Base-by-base conservation (phyloP, 257 asterid genomes). In the Phtheirospermum japonicum region DNA sequence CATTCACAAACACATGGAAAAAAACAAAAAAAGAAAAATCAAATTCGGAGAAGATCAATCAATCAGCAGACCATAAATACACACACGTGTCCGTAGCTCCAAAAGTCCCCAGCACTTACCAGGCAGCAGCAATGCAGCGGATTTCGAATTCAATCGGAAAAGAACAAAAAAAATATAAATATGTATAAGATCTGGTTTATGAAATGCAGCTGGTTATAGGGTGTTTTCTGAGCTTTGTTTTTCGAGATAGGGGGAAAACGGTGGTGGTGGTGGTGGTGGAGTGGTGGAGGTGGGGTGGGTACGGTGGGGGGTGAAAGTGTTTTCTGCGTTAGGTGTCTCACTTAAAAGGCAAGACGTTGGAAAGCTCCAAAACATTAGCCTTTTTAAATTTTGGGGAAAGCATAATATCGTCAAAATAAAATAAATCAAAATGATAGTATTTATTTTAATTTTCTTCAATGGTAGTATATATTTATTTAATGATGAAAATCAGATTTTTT, bases 271-370 rank as follows among this genome's bases (percentile, higher is more conserved):
- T 48, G 77, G 53, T 50, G 57, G 71, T 50, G 74, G 70, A 28
- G 82, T 2, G 73, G 70, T 4, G 76, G 61, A 4, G 71, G 58
- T 31, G 79, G 42, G 17, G 78, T 16, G 75, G 65, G 74, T 67
- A 16, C 40, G 72, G n/a, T 70, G 50, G 46, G 54, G 65, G 62
- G 18, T 65, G 67, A 73, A 71, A 64, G 74, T 59, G 69, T 65
- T 64, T 50, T 75, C 73, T 28, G 79, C 71, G 74, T 73, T 77
- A 71, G 77, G 86, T 83, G 90, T 80, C n/a, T n/a, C 90, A 62
- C 85, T 77, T 69, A 79, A 46, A 46, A 14, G 19, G 5, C 0
- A 70, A 73, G 82, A 59, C 79, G 82, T 76, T 77, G 87, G 80
- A 77, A 77, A 69, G 77, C 80, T 75, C 83, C 95, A 78, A 88